Evolutionary conservation across 257 asterid genomes (phyloP), one percentile per base, ranked within the genome.

Genomic region (Solanum acaule): DNA sequence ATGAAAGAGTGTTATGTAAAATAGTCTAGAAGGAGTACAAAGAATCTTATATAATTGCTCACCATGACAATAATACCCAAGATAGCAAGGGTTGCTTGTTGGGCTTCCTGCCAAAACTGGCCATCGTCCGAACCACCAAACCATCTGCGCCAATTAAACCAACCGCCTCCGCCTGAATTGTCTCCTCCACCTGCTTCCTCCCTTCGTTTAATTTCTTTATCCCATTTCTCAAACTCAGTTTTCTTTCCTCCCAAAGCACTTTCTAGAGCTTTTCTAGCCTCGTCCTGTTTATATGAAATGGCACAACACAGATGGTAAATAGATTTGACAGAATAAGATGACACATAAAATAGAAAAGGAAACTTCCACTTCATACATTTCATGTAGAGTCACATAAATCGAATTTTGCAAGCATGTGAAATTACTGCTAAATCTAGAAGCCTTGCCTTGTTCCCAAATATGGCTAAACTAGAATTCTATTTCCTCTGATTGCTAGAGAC

Each of bases 51-150:
- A 5, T 2, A 67, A 73, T 70, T 78, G 86, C 93, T 90, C 92
- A 96, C 99, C 91, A 93, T 42, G 72, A 90, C 90, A 88, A 96
- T 86, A 88, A 96, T 93, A 86, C 96, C 98, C 49, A 95, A 90
- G 87, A 95, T 88, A 1, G 99, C 87, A 84, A 97, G 97, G 89
- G 93, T 86, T 86, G 94, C 94, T 94, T 94, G 98, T 84, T 94
- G 98, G 46, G 99, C 96, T 90, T 97, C 99, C 89, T 92, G 95
- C 99, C 99, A 94, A 92, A 97, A 96, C 89, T 49, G 95, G 18
- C 95, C 99, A 84, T 94, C 99, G 81, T 93, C 93, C 1, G 95
- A 95, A 65, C 98, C 96, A 76, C 95, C 95, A 91, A 91, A 93
- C 96, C 98, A 92, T 88, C 95, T 75, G 52, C 94, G 84, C 94